phyloP scores from a whole-genome alignment of 306 rosid genomes.

The Inga laurina region DNA sequence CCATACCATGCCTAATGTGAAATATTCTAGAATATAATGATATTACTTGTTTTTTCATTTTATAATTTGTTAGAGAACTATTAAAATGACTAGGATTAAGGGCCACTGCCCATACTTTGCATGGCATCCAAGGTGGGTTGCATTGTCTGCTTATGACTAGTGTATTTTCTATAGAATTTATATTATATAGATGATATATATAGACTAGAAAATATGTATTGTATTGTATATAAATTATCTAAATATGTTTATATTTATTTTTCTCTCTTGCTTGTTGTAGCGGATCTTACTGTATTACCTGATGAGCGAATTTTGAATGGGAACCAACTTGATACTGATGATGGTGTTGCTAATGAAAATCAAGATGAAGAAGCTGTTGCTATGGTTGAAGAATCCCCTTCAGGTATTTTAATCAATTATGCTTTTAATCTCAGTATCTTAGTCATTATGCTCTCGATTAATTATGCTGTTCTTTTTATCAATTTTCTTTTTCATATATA shows the following conservation, averaged over 20 bases:
- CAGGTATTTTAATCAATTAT: constrained; percentile 51
- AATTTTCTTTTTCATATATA: background rate
- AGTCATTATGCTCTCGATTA: background rate
- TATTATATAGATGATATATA: no score
- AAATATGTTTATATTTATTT: background rate
- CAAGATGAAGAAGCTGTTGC: constrained; percentile 82
- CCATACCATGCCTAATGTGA: background rate
- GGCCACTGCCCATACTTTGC: background rate
- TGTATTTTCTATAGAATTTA: background rate
- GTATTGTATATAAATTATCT: background rate
- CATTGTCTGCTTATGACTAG: background rate
- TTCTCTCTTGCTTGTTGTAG: constrained; percentile 45
- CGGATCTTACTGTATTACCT: constrained; percentile 58
- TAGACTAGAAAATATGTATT: background rate
- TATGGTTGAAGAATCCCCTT: constrained; percentile 78
- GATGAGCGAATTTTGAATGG: constrained; percentile 78
- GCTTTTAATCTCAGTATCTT: background rate
- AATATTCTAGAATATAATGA: background rate
- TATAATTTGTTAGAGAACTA: background rate
- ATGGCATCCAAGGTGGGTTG: background rate
- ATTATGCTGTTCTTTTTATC: constrained; percentile 12
- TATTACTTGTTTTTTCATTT: background rate
- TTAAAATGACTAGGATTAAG: background rate
- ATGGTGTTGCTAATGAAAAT: constrained; percentile 60
- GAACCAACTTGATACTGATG: constrained; percentile 86